Evolutionary conservation across 805 yeast species (phyloP).

Genomic region (Phaffomyces antillensis): DNA sequence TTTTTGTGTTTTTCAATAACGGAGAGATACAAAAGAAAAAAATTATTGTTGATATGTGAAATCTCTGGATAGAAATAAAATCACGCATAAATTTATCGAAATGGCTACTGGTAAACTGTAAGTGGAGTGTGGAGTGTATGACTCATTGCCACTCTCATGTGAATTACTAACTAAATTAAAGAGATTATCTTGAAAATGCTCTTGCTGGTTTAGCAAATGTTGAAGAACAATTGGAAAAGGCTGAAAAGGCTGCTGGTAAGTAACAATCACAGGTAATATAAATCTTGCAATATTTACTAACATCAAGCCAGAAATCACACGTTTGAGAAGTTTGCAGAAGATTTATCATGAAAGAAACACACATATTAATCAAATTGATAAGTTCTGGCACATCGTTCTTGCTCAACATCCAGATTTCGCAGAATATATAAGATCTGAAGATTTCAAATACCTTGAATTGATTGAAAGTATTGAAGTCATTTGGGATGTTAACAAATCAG

Average conservation of each 20-base stretch:
- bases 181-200: conserved; percentile 27
- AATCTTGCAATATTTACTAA: neutral
- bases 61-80: neutral
- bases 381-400: conserved; percentile 83
- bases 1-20: too few species aligned
- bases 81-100: neutral
- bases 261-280: neutral
- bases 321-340: conserved; percentile 46
- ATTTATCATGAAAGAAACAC: conserved; percentile 52
- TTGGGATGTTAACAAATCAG: conserved; percentile 32
- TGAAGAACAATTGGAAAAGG: conserved; percentile 50
- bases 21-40: neutral
- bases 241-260: conserved; percentile 50
- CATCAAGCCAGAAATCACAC: conserved; percentile 31
- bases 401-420: conserved; percentile 82
- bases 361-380: conserved; percentile 49
- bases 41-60: neutral
- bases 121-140: too few species aligned
- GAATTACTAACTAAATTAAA: neutral
- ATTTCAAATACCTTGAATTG: conserved; percentile 64
- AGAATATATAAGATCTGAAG: conserved; percentile 70
- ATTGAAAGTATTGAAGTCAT: conserved; percentile 58
- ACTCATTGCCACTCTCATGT: neutral
- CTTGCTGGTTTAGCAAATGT: conserved; percentile 46
- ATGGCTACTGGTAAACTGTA: neutral